Base-by-base conservation (phyloP, 2,329 filamentous ascomycete species). In the Monilinia fructicola region DNA sequence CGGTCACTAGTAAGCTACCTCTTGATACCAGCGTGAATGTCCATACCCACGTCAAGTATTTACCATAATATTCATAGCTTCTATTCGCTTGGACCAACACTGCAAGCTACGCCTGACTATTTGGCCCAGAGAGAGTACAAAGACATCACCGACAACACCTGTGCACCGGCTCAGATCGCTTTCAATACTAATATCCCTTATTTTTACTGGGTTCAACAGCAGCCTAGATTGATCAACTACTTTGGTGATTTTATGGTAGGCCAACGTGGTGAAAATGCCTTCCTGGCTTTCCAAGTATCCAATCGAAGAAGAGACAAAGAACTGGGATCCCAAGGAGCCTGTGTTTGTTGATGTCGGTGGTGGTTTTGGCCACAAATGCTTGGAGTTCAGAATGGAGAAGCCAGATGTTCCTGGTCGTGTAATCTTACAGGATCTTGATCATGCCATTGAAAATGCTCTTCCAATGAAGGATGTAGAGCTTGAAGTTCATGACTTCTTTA, bases 261-360 rank as follows among this genome's bases (percentile, higher is more conserved):
- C 3, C 60, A 63, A 31, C 46, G 46, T 44, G 35, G 60, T 18
- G 60, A 61, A 61, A 18, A 46, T 61, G 58, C 28, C 58, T 3
- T 50, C 26, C 16, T 61, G 58, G 58, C 58, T 61, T 35, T 61
- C 58, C 1, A 46, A 38, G 7, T 54, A 52, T 9, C 60, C 31
- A 38, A 10, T 54, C 7, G 44, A 48, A n/a, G 60, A 63, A 26
- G 58, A 61, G 3, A 52, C 44, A 28, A 61, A 26, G 6, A 10
- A 61, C n/a, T 61, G 44, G 58, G 18, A 61, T 21, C 21, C 58
- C 16, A 52, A 61, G 44, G 21, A 26, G 18, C 21, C 62, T 21
- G 26, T 81, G 38, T 74, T 80, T 55, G 79, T 81, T 6, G 78
- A 81, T 68, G 72, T 81, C 11, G 78, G 78, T 12, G 78, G 80